Percentiles rank a stretch among this genome's conserved stretches.
phyloP scores from a whole-genome alignment of 208 protist species.

The Blastocrithidia nonstop region DNA sequence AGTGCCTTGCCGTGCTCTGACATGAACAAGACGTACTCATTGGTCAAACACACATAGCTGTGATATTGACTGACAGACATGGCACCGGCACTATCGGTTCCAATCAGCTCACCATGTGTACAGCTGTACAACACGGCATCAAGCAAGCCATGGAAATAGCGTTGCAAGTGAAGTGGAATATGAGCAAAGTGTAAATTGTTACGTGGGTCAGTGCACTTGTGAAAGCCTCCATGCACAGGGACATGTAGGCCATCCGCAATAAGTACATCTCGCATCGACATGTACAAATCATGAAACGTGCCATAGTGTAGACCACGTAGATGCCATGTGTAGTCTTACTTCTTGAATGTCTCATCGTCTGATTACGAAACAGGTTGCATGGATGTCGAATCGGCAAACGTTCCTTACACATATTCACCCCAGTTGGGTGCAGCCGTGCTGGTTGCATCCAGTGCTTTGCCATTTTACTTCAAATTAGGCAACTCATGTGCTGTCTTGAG shows the following conservation, averaged over 20 bases:
- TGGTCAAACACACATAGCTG: conserved; percentile 23
- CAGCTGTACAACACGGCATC: conserved; percentile 25
- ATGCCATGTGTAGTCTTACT: conserved; percentile 10
- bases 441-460: too few species aligned
- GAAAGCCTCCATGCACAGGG: conserved; percentile 15
- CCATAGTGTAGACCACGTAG: conserved; percentile 11
- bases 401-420: too few species aligned
- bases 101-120: conserved; percentile 21
- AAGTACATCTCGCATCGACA: conserved; percentile 16
- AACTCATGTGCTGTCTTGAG: conserved; percentile 3
- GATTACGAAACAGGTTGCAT: too few species aligned
- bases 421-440: too few species aligned
- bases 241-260: conserved; percentile 17
- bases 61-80: background rate
- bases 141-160: conserved; percentile 11
- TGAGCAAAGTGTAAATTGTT: conserved; percentile 15
- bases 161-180: conserved; percentile 16
- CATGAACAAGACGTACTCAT: conserved; percentile 12
- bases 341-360: conserved; percentile 16
- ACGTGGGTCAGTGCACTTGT: conserved; percentile 19
- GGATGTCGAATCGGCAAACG: too few species aligned
- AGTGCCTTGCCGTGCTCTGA: conserved; percentile 9
- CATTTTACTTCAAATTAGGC: conserved; percentile 1
- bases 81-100: conserved; percentile 8
- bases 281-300: conserved; percentile 7